Percentiles rank a stretch among this genome's conserved stretches.
Evolutionary conservation across 1,284 basidiomycete species (phyloP).

Genomic region (Heterobasidion irregulare): DNA sequence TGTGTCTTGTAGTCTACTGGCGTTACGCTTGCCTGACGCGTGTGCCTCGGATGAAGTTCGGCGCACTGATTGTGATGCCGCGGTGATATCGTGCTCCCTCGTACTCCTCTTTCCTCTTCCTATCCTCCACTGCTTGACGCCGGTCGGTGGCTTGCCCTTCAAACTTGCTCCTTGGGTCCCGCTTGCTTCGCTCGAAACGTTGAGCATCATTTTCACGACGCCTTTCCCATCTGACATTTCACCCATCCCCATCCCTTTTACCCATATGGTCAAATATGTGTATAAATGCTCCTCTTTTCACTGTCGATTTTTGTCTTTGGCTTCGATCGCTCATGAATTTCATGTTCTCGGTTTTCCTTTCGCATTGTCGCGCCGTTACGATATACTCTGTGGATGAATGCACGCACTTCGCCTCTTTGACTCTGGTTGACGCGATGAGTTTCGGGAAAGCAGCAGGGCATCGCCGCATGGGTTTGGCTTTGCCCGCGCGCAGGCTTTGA

Average conservation of each 20-base stretch:
- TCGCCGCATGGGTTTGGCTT: not conserved
- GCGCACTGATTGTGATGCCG: too few species aligned
- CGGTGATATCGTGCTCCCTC: not conserved
- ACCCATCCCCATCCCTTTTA: not conserved
- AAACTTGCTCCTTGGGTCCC: not conserved
- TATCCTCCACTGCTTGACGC: not conserved
- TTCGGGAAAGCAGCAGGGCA: not conserved
- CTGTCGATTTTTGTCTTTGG: not conserved
- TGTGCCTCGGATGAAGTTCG: too few species aligned
- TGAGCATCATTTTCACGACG: not conserved
- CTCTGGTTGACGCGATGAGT: not conserved
- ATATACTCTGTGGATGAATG: not conserved
- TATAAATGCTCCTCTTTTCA: not conserved
- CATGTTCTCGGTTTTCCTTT: not conserved
- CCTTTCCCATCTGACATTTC: not conserved
- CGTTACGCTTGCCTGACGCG: too few species aligned
- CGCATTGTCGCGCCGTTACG: not conserved
- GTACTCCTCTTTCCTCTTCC: not conserved
- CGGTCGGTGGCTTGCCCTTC: slow-evolving; percentile 21
- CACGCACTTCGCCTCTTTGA: not conserved
- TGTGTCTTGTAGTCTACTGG: too few species aligned
- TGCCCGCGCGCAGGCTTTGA: too few species aligned
- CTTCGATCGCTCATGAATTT: not conserved
- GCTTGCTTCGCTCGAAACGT: not conserved
- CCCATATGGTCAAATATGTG: not conserved